Evolutionary conservation across 257 asterid species (phyloP).

Genomic region (Fraxinus excelsior): DNA sequence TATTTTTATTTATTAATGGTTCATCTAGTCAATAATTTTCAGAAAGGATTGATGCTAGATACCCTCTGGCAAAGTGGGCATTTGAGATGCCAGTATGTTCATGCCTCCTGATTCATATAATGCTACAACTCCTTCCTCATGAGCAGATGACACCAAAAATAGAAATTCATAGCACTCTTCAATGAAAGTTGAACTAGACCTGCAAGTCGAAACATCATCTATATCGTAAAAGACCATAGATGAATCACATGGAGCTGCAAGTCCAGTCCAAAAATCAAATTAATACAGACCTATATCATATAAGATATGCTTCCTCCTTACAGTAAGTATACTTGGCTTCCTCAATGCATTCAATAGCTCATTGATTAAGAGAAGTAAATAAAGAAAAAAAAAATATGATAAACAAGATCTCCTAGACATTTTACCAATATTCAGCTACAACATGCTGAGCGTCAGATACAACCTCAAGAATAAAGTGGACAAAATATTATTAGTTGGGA

Average conservation of each 20-base stretch:
- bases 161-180: conserved; percentile 82
- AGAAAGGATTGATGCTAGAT: conserved; percentile 16
- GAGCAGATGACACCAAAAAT: conserved; percentile 59
- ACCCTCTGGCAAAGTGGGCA: conserved; percentile 70
- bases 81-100: conserved; percentile 57
- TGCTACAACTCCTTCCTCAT: conserved; percentile 53
- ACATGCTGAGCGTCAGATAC: not conserved
- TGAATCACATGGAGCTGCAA: not conserved
- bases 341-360: not conserved
- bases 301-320: not conserved
- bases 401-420: not conserved
- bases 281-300: not conserved
- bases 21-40: not conserved
- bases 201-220: conserved; percentile 37
- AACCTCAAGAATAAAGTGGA: not conserved
- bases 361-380: not conserved
- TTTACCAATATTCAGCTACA: too few relatives aligned
- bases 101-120: conserved; percentile 68
- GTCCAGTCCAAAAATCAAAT: not conserved
- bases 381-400: not conserved
- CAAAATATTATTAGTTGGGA: not conserved
- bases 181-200: conserved; percentile 47
- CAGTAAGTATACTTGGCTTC: not conserved
- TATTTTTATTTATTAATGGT: too few relatives aligned
- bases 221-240: conserved; percentile 8